These are phyloP conservation scores for Patellifolia procumbens DNA, from an alignment of 179 eudicot genomes.

Conservation along the genomic window DNA sequence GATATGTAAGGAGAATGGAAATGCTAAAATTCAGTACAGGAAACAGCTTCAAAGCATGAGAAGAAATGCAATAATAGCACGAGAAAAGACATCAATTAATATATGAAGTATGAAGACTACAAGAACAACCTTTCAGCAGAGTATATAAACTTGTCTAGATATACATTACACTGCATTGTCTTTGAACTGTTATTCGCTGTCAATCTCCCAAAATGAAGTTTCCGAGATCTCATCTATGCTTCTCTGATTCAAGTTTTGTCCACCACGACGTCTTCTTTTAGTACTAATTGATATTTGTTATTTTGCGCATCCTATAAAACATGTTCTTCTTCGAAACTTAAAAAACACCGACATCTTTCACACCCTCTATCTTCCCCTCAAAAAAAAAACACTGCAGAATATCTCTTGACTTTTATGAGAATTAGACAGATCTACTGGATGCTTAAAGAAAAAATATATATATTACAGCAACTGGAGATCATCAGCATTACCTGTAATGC, in stretches of 20 bases:
- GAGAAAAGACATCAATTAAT: background rate
- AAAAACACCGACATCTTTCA: background rate
- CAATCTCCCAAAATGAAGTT: background rate
- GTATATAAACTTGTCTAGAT: background rate
- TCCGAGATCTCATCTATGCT: background rate
- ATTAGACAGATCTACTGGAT: background rate
- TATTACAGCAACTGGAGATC: background rate
- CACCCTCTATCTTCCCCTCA: too few species aligned
- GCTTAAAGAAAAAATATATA: background rate
- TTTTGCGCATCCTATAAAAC: background rate
- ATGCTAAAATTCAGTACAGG: background rate
- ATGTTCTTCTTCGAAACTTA: background rate
- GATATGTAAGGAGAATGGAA: background rate
- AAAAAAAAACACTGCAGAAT: too few species aligned
- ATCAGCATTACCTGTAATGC: background rate
- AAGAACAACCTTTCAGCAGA: background rate
- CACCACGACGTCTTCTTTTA: background rate
- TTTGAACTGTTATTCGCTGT: background rate
- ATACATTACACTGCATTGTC: background rate
- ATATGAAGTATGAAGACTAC: background rate
- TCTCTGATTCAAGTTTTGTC: background rate
- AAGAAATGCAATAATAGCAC: background rate
- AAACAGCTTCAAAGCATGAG: background rate
- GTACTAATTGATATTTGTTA: background rate
- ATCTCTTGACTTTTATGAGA: background rate